Evolutionary conservation across 2,329 filamentous ascomycete genomes (phyloP).

Genomic region (Paracoccidioides lutzii): DNA sequence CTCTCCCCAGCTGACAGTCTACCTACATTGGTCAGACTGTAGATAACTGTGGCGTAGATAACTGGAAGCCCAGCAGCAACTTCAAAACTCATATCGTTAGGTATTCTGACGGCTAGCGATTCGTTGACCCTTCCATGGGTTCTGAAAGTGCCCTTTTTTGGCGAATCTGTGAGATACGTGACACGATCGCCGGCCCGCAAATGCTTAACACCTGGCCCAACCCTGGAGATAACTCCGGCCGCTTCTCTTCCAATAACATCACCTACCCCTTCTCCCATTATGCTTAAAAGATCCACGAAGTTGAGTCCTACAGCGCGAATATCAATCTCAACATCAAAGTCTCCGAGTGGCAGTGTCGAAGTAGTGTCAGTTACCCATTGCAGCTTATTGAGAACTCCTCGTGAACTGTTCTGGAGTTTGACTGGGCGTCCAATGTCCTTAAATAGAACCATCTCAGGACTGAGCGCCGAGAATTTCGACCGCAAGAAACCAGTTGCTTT

Average conservation of each 20-base stretch:
- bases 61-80: slow-evolving; percentile 14
- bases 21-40: slow-evolving; percentile 12
- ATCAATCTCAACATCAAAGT: slow-evolving; percentile 11
- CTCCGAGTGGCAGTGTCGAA: slow-evolving; percentile 11
- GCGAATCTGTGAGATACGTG: slow-evolving; percentile 4
- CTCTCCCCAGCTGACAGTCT: slow-evolving; percentile 10
- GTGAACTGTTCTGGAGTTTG: slow-evolving; percentile 11
- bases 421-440: slow-evolving; percentile 8
- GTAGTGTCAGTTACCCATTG: slow-evolving; percentile 12
- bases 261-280: slow-evolving; percentile 21
- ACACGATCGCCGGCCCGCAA: slow-evolving; percentile 29
- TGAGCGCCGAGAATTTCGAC: slow-evolving; percentile 8
- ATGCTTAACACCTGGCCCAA: slow-evolving; percentile 10
- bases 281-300: slow-evolving; percentile 21
- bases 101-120: slow-evolving; percentile 9
- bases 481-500: slow-evolving; percentile 13
- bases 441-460: slow-evolving; percentile 10
- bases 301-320: slow-evolving; percentile 8
- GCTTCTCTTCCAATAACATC: slow-evolving; percentile 25
- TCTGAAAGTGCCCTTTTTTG: slow-evolving; percentile 9
- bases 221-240: slow-evolving; percentile 15
- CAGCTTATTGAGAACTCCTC: slow-evolving; percentile 12
- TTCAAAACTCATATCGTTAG: slow-evolving; percentile 11
- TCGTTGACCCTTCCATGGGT: slow-evolving; percentile 8
- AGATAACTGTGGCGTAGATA: slow-evolving; percentile 12